phyloP scores from a whole-genome alignment of 257 asterid genomes.

The Penstemon davidsonii region DNA sequence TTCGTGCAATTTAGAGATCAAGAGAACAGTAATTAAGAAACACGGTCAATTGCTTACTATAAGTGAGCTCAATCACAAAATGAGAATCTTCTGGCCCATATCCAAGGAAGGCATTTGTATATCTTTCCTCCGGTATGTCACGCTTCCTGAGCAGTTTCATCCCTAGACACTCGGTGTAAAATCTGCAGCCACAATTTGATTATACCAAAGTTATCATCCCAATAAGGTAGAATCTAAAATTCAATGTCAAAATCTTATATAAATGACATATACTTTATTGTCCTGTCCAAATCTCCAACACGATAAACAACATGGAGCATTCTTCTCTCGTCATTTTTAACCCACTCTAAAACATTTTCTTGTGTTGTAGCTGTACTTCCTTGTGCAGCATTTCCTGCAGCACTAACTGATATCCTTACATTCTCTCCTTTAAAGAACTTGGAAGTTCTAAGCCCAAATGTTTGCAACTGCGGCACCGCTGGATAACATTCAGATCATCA shows the following conservation, averaged over 20 bases:
- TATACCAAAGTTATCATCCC: slow-evolving; percentile 16
- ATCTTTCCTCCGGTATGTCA: slow-evolving; percentile 90
- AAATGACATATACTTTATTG: slow-evolving; percentile 67
- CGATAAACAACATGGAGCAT: slow-evolving; percentile 99
- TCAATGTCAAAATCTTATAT: slow-evolving; percentile 16
- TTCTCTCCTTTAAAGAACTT: slow-evolving; percentile 48
- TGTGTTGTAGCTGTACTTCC: slow-evolving; percentile 66
- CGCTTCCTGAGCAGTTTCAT: slow-evolving; percentile 96
- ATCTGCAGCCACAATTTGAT: slow-evolving; percentile 55
- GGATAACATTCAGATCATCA: slow-evolving; percentile 35
- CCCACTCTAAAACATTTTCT: slow-evolving; percentile 82
- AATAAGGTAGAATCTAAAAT: slow-evolving; percentile 26
- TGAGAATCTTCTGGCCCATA: slow-evolving; percentile 99
- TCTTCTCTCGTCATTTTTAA: slow-evolving; percentile 85
- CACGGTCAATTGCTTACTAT: slow-evolving; percentile 55
- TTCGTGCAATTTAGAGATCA: slow-evolving; percentile 9
- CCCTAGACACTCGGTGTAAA: slow-evolving; percentile 95
- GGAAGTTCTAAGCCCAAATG: slow-evolving; percentile 58
- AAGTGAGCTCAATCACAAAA: slow-evolving; percentile 94
- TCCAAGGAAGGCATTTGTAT: slow-evolving; percentile 96
- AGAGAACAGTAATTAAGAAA: slow-evolving; percentile 17
- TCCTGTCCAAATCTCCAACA: slow-evolving; percentile 96
- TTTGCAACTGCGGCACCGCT: slow-evolving; percentile 63
- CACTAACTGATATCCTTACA: slow-evolving; percentile 37
- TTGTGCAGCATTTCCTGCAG: slow-evolving; percentile 63